Evolutionary conservation across 129 eudicot species (phyloP), one percentile per base, ranked within the genome.

Genomic region (Flaveria brownii): DNA sequence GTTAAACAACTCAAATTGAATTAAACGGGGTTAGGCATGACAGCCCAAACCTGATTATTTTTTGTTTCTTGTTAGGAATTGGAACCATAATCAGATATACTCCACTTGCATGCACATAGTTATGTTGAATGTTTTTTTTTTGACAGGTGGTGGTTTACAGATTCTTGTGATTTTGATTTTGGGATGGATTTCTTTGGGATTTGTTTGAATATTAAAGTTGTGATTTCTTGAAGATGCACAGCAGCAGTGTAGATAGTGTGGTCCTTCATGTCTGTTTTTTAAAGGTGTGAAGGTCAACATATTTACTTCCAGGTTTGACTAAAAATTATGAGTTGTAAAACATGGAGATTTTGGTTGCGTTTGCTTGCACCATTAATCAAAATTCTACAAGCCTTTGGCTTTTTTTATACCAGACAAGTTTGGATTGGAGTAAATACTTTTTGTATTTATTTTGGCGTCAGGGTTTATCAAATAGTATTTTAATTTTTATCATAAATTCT

Each of bases 251-350:
- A 87, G 79, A 87, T 87, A 87, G 87, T 69, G 88, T 78, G 85
- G 86, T 82, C 88, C 85, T 84, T 84, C 86, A 80, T 90, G 86
- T 69, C 87, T 71, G 74, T 68, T 83, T 84, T 90, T 87, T 81
- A 20, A 69, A 71, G 87, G 80, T 81, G 80, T 50, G 84, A 86
- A 82, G 79, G 77, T 74, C 80, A 22, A 59, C 79, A 74, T 82
- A 68, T 88, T 70, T 74, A 68, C 78, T 78, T 61, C 78, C 43
- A 41, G 64, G 82, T 78, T 72, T 78, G 50, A 52, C 26, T 66
- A 26, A 68, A 68, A 68, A 17, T 33, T 23, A 50, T 68, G 80
- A 71, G 83, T 77, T 68, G 39, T 78, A 55, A 26, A 78, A 75
- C 82, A 18, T 71, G 25, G 8, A 22, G 68, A 71, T 61, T 36